Conservation (phyloP, 2,329 filamentous ascomycete genomes). For the Taxawa tesnikishii region DNA sequence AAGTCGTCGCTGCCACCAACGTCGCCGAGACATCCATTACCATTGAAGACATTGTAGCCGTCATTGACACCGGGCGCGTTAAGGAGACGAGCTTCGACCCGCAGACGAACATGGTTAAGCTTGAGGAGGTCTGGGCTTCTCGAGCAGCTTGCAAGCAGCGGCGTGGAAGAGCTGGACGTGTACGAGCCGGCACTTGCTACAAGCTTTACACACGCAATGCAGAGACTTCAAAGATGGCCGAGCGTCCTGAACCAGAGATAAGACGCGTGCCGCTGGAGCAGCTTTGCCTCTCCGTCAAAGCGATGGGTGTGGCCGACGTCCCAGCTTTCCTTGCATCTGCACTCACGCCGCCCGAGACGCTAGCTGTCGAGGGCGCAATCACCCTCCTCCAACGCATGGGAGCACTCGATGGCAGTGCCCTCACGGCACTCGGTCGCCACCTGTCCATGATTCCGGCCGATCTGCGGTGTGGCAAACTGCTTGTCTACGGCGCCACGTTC, state of each 20-base stretch:
- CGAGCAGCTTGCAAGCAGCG: conserved; percentile 89
- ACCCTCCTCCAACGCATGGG: conserved; percentile 72
- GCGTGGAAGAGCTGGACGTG: conserved; percentile 83
- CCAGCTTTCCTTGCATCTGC: conserved; percentile 70
- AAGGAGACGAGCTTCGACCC: conserved; percentile 95
- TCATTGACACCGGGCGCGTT: conserved; percentile 88
- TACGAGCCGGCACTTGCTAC: conserved; percentile 83
- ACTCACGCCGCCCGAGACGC: conserved; percentile 74
- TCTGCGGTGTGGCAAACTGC: conserved; percentile 81
- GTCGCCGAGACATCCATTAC: conserved; percentile 98
- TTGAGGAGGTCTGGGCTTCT: conserved; percentile 93
- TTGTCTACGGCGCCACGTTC: conserved; percentile 91
- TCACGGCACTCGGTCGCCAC: conserved; percentile 85
- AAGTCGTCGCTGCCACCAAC: conserved; percentile 90
- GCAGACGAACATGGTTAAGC: conserved; percentile 81
- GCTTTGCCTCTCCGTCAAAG: conserved; percentile 83
- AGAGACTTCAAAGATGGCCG: conserved; percentile 68
- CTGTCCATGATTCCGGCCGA: conserved; percentile 93
- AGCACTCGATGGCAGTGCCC: conserved; percentile 69
- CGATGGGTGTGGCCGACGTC: conserved; percentile 84
- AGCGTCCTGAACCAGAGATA: conserved; percentile 87
- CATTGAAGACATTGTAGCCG: conserved; percentile 91
- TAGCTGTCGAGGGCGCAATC: conserved; percentile 78
- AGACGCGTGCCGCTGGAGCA: conserved; percentile 86
- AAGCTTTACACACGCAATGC: conserved; percentile 85